A percentile compares a stretch with the other conserved stretches of the same genome.
These are phyloP conservation scores for Ogataea nonfermentans DNA, from an alignment of 805 yeast genomes.

Conservation along the genomic window DNA sequence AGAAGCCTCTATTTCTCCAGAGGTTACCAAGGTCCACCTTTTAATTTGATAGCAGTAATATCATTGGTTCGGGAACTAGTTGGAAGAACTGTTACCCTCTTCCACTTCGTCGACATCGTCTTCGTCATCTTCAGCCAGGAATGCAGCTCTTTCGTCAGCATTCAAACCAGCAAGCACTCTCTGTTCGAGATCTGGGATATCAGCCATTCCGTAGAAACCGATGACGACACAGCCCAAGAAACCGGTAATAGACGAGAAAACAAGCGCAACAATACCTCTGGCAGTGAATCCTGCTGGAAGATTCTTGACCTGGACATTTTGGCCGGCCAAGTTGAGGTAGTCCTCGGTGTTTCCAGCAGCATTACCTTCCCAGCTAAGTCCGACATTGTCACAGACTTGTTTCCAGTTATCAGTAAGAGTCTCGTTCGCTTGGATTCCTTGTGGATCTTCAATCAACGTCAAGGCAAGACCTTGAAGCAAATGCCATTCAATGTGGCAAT, in stretches of 20 bases:
- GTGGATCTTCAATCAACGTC: conserved; percentile 80
- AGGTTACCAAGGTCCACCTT: too few species aligned
- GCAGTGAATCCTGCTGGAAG: conserved; percentile 93
- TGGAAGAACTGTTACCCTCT: background rate
- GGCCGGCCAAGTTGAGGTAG: conserved; percentile 67
- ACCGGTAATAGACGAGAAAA: conserved; percentile 86
- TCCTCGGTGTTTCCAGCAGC: conserved; percentile 80
- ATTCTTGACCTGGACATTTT: conserved; percentile 61
- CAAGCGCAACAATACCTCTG: conserved; percentile 90
- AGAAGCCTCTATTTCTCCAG: background rate
- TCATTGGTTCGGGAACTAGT: background rate
- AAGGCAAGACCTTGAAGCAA: conserved; percentile 90
- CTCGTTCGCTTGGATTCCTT: conserved; percentile 58
- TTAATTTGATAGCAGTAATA: background rate
- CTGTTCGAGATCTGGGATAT: conserved; percentile 65
- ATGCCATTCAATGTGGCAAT: conserved; percentile 99
- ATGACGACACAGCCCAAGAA: conserved; percentile 76
- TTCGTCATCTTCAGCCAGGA: conserved; percentile 33
- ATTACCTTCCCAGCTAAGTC: conserved; percentile 63
- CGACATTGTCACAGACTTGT: conserved; percentile 56
- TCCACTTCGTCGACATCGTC: conserved; percentile 13
- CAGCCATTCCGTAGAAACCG: conserved; percentile 82
- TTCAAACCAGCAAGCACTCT: conserved; percentile 57
- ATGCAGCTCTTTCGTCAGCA: conserved; percentile 42
- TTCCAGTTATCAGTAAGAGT: conserved; percentile 59